Evolutionary conservation across 371 early-diverging fungal genomes (phyloP).

Genomic region (Pancytospora epiphaga): DNA sequence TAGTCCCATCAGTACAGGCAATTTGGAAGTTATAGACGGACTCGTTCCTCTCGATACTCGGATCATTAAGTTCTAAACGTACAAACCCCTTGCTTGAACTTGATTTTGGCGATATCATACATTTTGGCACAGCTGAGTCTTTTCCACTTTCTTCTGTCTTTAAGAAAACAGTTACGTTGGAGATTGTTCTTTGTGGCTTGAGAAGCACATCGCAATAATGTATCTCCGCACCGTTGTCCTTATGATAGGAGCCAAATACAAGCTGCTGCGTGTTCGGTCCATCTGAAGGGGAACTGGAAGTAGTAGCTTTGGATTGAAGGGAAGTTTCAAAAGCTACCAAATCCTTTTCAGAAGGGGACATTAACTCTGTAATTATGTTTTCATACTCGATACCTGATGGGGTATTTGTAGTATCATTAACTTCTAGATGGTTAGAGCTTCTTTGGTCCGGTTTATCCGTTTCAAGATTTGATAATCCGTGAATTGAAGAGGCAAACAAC

Average conservation of each 20-base stretch:
- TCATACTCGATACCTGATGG: too few relatives aligned
- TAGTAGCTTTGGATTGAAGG: too few relatives aligned
- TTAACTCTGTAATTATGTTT: too few relatives aligned
- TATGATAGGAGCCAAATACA: not conserved
- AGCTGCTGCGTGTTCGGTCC: not conserved
- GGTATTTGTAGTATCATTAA: too few relatives aligned
- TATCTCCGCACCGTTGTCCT: not conserved
- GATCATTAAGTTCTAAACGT: not conserved
- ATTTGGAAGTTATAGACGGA: constrained; percentile 4
- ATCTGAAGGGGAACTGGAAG: too few relatives aligned
- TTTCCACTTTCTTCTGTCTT: not conserved
- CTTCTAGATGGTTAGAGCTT: too few relatives aligned
- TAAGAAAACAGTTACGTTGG: not conserved
- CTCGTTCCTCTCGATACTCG: not conserved
- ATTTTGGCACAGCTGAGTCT: constrained; percentile 4
- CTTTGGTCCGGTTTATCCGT: too few relatives aligned
- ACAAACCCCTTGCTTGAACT: not conserved
- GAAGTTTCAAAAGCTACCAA: too few relatives aligned
- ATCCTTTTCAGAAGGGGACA: too few relatives aligned
- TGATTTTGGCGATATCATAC: not conserved
- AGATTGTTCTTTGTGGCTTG: not conserved
- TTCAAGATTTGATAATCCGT: too few relatives aligned
- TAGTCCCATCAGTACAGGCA: not conserved
- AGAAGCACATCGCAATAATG: constrained; percentile 4
- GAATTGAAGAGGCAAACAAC: too few relatives aligned